These are phyloP conservation scores for Astrephomene gubernaculifera DNA, from an alignment of 139 green algal species.

Conservation along the genomic window DNA sequence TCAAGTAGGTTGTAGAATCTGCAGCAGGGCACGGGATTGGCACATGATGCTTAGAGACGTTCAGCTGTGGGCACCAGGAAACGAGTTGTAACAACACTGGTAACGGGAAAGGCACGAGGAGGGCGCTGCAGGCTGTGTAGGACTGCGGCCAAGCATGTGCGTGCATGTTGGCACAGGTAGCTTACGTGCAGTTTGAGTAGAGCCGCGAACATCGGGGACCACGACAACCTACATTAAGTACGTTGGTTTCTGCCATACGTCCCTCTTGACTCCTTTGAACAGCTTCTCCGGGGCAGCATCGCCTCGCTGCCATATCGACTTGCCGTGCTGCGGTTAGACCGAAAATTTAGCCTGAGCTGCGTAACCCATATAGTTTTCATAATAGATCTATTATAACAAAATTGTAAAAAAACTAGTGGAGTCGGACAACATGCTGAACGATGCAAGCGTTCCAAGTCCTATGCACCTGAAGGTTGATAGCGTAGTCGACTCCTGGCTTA, in stretches of 20 bases:
- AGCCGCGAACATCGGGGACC: no score
- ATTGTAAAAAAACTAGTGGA: no score
- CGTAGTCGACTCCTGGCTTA: constrained; percentile 52
- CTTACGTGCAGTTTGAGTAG: no score
- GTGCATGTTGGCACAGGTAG: background rate
- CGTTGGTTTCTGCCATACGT: constrained; percentile 60
- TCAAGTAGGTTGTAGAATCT: constrained; percentile 77
- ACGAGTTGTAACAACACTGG: no score
- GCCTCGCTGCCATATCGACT: constrained; percentile 50
- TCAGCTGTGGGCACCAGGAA: no score
- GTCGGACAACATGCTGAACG: no score
- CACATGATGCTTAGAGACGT: background rate
- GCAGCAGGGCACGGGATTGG: background rate
- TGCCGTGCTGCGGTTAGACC: constrained; percentile 66
- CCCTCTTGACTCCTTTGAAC: constrained; percentile 63
- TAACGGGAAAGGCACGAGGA: background rate
- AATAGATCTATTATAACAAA: no score
- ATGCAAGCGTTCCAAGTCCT: no score
- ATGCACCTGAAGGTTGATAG: constrained; percentile 54
- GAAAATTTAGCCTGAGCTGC: no score
- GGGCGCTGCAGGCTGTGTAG: no score
- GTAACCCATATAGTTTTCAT: no score
- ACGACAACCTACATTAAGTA: constrained; percentile 50
- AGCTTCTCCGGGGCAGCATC: constrained; percentile 64
- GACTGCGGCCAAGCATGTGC: no score